Evolutionary conservation across 1,139 yeast species (phyloP).

Genomic region (Hemisphaericaspora subhashii): DNA sequence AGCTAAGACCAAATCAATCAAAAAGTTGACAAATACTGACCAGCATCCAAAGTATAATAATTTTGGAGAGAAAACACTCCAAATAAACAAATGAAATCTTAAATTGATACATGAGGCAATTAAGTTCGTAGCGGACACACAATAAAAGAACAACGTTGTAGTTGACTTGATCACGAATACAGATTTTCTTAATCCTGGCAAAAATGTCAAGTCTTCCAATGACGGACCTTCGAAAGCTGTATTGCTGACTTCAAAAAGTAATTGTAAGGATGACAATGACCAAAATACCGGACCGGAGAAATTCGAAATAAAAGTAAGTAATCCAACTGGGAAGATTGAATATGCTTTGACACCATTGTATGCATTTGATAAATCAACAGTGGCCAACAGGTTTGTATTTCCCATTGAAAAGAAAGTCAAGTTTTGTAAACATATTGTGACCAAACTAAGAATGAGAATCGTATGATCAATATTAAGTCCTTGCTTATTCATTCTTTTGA

Average conservation of each 20-base stretch:
- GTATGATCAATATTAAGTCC: conserved; percentile 21
- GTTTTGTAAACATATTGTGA: conserved; percentile 55
- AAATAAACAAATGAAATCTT: conserved; percentile 84
- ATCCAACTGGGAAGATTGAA: conserved; percentile 70
- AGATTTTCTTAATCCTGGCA: conserved; percentile 30
- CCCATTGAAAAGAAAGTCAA: conserved; percentile 85
- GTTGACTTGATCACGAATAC: conserved; percentile 36
- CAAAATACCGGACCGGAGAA: conserved; percentile 86
- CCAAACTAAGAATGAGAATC: conserved; percentile 22
- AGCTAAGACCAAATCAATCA: conserved; percentile 37
- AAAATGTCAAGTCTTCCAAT: conserved; percentile 15
- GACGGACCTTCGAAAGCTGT: conserved; percentile 12
- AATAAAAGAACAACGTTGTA: conserved; percentile 51
- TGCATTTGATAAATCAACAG: conserved; percentile 86
- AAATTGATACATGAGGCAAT: conserved; percentile 70
- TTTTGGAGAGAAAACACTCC: conserved; percentile 98
- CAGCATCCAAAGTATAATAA: conserved; percentile 78
- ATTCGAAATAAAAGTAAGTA: conserved; percentile 76
- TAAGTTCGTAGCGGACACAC: conserved; percentile 57
- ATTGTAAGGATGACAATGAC: conserved; percentile 56
- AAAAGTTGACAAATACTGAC: conserved; percentile 54
- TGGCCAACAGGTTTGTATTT: conserved; percentile 87
- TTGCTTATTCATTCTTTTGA: conserved; percentile 6
- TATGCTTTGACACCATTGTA: conserved; percentile 82
- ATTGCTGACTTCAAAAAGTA: conserved; percentile 37